Evolutionary conservation across 148 eudicot species (phyloP).

Genomic region (Chenopodium suecicum): DNA sequence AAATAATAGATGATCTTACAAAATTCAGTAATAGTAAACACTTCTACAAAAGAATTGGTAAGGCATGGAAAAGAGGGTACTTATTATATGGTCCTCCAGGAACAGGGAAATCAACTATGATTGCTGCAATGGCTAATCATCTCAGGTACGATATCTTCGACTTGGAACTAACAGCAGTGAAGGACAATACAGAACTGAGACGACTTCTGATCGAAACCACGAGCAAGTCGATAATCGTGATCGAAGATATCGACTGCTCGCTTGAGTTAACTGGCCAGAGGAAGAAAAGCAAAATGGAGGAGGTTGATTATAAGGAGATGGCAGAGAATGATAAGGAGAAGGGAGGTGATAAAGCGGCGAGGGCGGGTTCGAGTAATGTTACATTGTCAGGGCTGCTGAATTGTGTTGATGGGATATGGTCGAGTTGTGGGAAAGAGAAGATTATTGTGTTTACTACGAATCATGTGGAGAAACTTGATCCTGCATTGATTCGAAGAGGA

Average conservation of each 20-base stretch:
- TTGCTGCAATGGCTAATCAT: slow-evolving; percentile 58
- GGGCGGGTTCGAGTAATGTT: slow-evolving; percentile 31
- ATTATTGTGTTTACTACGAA: slow-evolving; percentile 60
- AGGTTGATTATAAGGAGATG: background rate
- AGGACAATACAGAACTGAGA: slow-evolving; percentile 47
- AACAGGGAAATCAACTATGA: slow-evolving; percentile 58
- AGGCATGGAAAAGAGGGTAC: slow-evolving; percentile 60
- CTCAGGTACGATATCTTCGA: slow-evolving; percentile 41
- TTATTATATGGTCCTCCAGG: slow-evolving; percentile 53
- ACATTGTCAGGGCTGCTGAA: slow-evolving; percentile 49
- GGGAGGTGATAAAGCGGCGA: slow-evolving; percentile 18
- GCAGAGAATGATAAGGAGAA: background rate
- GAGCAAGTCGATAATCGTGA: slow-evolving; percentile 46
- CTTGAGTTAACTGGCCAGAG: slow-evolving; percentile 48
- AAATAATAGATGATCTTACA: slow-evolving; percentile 50
- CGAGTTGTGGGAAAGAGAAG: slow-evolving; percentile 55
- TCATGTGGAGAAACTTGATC: slow-evolving; percentile 55
- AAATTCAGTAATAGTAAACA: slow-evolving; percentile 49
- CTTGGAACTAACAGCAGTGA: slow-evolving; percentile 36
- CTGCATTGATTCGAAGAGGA: slow-evolving; percentile 57
- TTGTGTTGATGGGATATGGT: slow-evolving; percentile 40
- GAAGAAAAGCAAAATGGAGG: slow-evolving; percentile 17
- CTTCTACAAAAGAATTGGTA: slow-evolving; percentile 48
- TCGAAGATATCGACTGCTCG: slow-evolving; percentile 62
- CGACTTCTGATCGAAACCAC: slow-evolving; percentile 47